These are phyloP conservation scores for Mycena leptocephala DNA, from an alignment of 768 basidiomycete genomes.

Conservation along the genomic window DNA sequence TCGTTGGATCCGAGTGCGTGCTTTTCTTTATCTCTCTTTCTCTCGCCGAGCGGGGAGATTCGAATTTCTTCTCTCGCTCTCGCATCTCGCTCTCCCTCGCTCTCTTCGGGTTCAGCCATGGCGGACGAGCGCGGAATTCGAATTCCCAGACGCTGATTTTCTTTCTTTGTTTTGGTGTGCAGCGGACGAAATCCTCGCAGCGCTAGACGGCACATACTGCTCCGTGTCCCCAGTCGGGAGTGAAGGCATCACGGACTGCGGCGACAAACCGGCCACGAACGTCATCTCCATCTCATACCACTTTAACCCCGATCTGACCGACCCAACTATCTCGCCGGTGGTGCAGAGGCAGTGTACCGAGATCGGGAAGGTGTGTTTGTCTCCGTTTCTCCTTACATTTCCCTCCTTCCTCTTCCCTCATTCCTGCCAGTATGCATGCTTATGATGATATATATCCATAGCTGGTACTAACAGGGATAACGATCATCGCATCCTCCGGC, in stretches of 20 bases:
- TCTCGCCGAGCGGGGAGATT: too few species aligned
- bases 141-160: too few species aligned
- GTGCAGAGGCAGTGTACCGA: conserved; percentile 27
- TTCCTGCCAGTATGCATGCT: too few species aligned
- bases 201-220: conserved; percentile 25
- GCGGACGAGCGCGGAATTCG: too few species aligned
- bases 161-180: too few species aligned
- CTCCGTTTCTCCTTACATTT: too few species aligned
- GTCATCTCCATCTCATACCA: conserved; percentile 30
- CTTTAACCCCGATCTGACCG: conserved; percentile 27
- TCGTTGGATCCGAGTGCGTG: conserved; percentile 24
- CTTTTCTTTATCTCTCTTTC: too few species aligned
- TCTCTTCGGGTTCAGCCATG: too few species aligned
- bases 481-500: conserved; percentile 22
- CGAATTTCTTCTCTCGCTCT: too few species aligned
- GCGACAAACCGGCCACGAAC: conserved; percentile 21
- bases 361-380: conserved; percentile 28
- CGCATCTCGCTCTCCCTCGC: too few species aligned
- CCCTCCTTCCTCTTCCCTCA: too few species aligned
- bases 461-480: conserved; percentile 23
- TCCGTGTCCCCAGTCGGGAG: conserved; percentile 8
- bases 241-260: conserved; percentile 30
- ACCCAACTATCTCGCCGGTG: conserved; percentile 24
- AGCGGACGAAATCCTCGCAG: conserved; percentile 28
- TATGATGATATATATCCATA: too few species aligned